Conservation (phyloP, 2,329 filamentous ascomycete genomes). For the Truncatella angustata region DNA sequence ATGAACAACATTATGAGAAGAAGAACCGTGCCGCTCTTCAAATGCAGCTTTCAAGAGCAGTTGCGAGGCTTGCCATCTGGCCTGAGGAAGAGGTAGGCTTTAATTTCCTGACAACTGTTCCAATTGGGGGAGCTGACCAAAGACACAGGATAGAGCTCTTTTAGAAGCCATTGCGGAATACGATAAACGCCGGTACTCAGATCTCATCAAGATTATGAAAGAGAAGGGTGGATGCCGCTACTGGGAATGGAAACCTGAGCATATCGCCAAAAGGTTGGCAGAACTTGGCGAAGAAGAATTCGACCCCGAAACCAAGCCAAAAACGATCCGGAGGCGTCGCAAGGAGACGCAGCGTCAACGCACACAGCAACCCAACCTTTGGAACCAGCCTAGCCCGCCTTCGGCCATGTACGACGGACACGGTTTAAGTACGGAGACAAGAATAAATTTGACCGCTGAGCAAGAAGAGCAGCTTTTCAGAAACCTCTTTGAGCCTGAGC, state of each 20-base stretch:
- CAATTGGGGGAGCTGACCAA: conserved; percentile 20
- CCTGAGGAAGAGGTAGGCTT: conserved; percentile 47
- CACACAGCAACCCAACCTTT: conserved; percentile 8
- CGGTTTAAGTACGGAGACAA: conserved; percentile 18
- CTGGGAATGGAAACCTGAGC: conserved; percentile 47
- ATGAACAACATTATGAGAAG: conserved; percentile 30
- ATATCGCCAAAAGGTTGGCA: conserved; percentile 50
- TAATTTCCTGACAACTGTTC: too few relatives aligned
- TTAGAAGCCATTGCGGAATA: conserved; percentile 28
- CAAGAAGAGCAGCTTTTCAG: conserved; percentile 31
- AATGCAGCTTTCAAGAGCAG: conserved; percentile 53
- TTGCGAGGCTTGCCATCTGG: conserved; percentile 49
- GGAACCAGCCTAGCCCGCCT: neutral
- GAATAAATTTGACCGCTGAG: conserved; percentile 25
- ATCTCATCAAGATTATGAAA: conserved; percentile 42
- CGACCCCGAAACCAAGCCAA: conserved; percentile 38
- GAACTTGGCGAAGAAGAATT: conserved; percentile 45
- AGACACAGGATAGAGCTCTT: conserved; percentile 39
- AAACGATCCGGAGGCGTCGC: conserved; percentile 18
- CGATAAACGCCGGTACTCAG: conserved; percentile 42
- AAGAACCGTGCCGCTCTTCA: conserved; percentile 50
- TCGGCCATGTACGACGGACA: conserved; percentile 11
- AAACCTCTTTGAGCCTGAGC: conserved; percentile 22
- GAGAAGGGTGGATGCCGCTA: conserved; percentile 50
- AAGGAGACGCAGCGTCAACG: conserved; percentile 1